Conservation (phyloP, 192 early-diverging fungal species). For the Funneliformis geosporum region DNA sequence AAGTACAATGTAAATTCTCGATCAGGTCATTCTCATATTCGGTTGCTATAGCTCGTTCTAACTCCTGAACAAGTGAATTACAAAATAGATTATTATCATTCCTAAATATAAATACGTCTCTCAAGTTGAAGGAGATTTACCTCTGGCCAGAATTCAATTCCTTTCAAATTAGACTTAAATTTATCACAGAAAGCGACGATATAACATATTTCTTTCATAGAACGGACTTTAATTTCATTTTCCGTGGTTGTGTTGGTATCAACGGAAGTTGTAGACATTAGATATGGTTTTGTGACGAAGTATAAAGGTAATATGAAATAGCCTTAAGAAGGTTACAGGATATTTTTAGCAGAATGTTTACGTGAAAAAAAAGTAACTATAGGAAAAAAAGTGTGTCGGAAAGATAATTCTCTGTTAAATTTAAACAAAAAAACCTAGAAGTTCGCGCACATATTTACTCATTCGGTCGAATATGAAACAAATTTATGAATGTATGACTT, state of each 20-base stretch:
- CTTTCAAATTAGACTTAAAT: slow-evolving; percentile 11
- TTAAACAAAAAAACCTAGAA: no score
- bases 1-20: slow-evolving; percentile 24
- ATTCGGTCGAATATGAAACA: no score
- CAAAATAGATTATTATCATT: background rate
- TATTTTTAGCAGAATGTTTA: background rate
- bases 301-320: background rate
- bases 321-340: background rate
- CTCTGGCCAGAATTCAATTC: slow-evolving; percentile 30
- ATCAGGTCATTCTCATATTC: background rate
- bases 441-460: no score
- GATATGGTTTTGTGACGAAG: background rate
- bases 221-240: background rate
- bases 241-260: background rate
- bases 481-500: no score
- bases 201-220: slow-evolving; percentile 15
- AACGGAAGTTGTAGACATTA: background rate
- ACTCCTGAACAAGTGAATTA: slow-evolving; percentile 11
- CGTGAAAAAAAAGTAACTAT: background rate
- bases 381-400: background rate
- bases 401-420: background rate
- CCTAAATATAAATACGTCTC: no score
- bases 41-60: slow-evolving; percentile 2
- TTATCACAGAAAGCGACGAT: slow-evolving; percentile 30
- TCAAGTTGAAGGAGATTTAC: background rate